phyloP scores from a whole-genome alignment of 2,329 filamentous ascomycete species.

The Leptosphaerulina australis region DNA sequence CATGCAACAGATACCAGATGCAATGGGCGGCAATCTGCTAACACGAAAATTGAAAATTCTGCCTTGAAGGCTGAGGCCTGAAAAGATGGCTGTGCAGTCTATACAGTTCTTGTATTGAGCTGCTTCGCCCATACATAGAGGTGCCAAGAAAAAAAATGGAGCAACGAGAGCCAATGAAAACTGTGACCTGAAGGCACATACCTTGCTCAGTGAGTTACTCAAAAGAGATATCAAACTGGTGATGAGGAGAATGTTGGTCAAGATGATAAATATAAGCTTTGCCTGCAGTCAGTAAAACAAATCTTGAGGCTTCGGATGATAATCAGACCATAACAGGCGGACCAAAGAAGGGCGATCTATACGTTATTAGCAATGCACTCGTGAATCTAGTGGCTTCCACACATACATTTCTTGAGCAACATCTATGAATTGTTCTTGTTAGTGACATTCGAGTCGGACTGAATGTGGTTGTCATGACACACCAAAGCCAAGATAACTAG shows the following conservation, averaged over 20 bases:
- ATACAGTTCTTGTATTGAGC: conserved; percentile 20
- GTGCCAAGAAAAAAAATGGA: conserved; percentile 14
- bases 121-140: conserved; percentile 25
- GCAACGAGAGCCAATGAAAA: conserved; percentile 28
- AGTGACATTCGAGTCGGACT: conserved; percentile 18
- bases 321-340: conserved; percentile 57
- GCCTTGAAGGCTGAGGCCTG: conserved; percentile 12
- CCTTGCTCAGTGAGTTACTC: conserved; percentile 72
- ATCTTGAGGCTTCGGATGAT: conserved; percentile 11
- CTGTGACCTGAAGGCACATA: conserved; percentile 38
- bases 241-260: conserved; percentile 79
- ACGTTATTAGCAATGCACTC: conserved; percentile 20
- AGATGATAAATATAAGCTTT: conserved; percentile 72
- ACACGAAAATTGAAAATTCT: conserved; percentile 2
- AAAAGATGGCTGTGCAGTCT: conserved; percentile 30
- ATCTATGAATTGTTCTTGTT: conserved; percentile 42
- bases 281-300: conserved; percentile 34
- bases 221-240: conserved; percentile 79
- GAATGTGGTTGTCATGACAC: conserved; percentile 41
- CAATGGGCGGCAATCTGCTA: neutral
- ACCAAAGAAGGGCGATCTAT: conserved; percentile 58
- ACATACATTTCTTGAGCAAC: conserved; percentile 54
- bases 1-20: neutral
- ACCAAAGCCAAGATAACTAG: conserved; percentile 75
- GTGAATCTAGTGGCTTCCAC: neutral